Conservation (phyloP, 352 stramenopile genomes). For the Chrysophaeum taylorii region DNA sequence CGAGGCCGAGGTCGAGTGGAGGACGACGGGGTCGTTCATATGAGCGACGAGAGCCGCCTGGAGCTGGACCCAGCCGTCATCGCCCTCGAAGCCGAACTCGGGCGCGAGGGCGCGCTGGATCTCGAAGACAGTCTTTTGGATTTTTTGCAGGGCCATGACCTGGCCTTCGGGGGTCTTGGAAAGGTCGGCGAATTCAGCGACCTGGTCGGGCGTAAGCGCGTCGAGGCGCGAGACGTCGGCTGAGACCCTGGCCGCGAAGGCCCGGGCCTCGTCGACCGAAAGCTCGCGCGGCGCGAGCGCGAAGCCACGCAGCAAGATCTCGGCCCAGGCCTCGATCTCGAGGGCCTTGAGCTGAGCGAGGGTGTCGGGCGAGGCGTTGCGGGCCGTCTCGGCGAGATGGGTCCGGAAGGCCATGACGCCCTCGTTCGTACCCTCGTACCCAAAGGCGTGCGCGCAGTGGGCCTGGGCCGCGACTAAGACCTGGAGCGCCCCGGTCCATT, state of each 20-base stretch:
- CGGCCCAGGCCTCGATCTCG: neutral
- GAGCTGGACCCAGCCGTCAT: slow-evolving; percentile 8
- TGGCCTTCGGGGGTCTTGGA: neutral
- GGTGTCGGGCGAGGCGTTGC: neutral
- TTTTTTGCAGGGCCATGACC: neutral
- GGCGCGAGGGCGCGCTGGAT: neutral
- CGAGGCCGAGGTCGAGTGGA: neutral
- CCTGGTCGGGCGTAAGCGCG: neutral
- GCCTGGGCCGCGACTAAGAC: slow-evolving; percentile 10
- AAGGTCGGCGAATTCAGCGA: neutral
- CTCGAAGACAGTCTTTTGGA: neutral
- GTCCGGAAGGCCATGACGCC: neutral
- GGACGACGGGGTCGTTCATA: neutral
- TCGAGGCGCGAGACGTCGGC: neutral
- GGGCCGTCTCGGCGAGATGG: neutral
- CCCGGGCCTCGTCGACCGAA: neutral
- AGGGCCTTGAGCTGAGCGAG: neutral
- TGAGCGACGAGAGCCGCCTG: slow-evolving; percentile 5
- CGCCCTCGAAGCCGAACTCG: neutral
- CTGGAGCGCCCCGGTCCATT: neutral
- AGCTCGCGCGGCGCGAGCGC: neutral
- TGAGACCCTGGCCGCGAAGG: neutral
- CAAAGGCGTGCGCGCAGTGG: slow-evolving; percentile 1
- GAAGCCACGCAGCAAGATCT: slow-evolving; percentile 1
- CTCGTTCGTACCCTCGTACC: neutral